phyloP scores from a whole-genome alignment of 176 grass and related monocot species.

The Rhipidocladum racemiflorum region DNA sequence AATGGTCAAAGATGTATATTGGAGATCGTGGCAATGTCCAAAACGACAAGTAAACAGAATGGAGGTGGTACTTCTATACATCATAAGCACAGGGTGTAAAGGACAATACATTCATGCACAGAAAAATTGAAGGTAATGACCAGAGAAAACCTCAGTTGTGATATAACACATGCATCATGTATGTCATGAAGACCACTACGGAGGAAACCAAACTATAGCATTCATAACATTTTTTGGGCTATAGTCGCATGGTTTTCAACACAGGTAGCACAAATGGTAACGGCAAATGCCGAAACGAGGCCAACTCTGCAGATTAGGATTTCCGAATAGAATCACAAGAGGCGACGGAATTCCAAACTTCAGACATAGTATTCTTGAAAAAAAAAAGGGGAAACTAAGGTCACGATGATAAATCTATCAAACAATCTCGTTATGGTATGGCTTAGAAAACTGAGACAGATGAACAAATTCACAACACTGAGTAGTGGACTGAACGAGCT shows the following conservation, averaged over 20 bases:
- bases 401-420: background rate
- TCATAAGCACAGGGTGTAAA: background rate
- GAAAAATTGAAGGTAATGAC: background rate
- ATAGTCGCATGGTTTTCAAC: background rate
- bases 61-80: background rate
- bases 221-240: background rate
- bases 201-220: background rate
- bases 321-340: background rate
- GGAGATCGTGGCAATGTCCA: no score
- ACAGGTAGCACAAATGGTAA: background rate
- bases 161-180: background rate
- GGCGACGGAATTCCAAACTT: background rate
- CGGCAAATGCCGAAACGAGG: background rate
- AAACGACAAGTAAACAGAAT: no score
- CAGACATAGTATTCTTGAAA: background rate
- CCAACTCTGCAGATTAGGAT: background rate
- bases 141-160: background rate
- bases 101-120: background rate
- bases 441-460: background rate
- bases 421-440: background rate
- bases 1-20: no score
- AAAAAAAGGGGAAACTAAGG: background rate
- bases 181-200: background rate
- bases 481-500: background rate
- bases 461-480: background rate